phyloP scores from a whole-genome alignment of 1,139 yeast genomes.

The Sugiyamaella xylanicola region DNA sequence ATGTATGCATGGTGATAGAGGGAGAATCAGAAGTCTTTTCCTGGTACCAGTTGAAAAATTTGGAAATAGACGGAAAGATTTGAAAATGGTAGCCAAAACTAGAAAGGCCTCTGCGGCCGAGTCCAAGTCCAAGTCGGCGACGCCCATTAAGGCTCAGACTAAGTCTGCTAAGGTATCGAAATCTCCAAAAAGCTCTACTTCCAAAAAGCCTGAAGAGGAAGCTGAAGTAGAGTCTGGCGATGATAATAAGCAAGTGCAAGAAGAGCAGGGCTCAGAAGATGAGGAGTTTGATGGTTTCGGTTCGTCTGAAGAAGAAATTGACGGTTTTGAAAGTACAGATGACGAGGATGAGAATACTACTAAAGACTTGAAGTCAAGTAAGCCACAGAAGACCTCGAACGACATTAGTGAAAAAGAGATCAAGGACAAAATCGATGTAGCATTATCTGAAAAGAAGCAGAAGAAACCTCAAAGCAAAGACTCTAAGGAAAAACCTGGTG shows the following conservation, averaged over 20 bases:
- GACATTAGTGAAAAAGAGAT: slow-evolving; percentile 24
- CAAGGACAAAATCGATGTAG: slow-evolving; percentile 32
- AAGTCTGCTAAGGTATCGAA: slow-evolving; percentile 19
- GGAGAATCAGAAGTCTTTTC: not conserved
- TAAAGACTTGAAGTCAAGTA: slow-evolving; percentile 12
- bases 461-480: slow-evolving; percentile 21
- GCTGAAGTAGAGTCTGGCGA: slow-evolving; percentile 23
- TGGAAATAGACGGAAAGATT: no score
- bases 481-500: slow-evolving; percentile 50
- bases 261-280: slow-evolving; percentile 34
- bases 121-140: slow-evolving; percentile 7
- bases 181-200: slow-evolving; percentile 18
- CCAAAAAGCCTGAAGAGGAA: slow-evolving; percentile 12
- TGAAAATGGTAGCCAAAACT: slow-evolving; percentile 13
- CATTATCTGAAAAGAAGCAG: slow-evolving; percentile 23
- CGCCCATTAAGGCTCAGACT: slow-evolving; percentile 2
- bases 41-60: no score
- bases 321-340: slow-evolving; percentile 37
- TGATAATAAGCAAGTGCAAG: not conserved
- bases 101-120: slow-evolving; percentile 7
- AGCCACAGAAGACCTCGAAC: slow-evolving; percentile 16
- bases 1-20: not conserved
- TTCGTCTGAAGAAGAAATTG: slow-evolving; percentile 35
- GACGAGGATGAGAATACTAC: slow-evolving; percentile 34
- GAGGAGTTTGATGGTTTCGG: slow-evolving; percentile 44